Base-by-base conservation (phyloP, 805 yeast genomes). In the Nakazawaea wyomingensis region DNA sequence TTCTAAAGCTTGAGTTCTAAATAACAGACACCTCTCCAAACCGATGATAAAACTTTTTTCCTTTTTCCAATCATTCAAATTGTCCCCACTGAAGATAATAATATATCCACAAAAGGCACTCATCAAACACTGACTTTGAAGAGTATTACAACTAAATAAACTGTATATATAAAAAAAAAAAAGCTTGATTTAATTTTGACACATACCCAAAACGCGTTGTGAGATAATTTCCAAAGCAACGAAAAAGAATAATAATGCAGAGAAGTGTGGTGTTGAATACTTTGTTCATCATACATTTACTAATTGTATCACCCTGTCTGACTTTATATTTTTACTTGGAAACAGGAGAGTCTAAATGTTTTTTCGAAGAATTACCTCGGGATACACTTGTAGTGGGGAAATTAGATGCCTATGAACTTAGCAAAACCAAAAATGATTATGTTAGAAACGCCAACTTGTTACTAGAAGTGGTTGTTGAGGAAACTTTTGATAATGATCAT, bases 351-450 rank as follows among this genome's bases (percentile, higher is more conserved):
- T 73, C 79, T 34, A 78, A 79, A 52, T 93, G 98, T 64, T 91
- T 91, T 61, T 83, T 66, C 55, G 93, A 90, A 57, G 95, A 85
- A 48, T 69, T 91, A 47, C 80, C 86, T 14, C 70, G 73, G 50
- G 85, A 81, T 52, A 78, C 95, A n/a, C 72, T 91, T 45, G 83
- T 90, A 18, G 85, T 85, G 45, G 96, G 91, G 45, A 72, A 73
- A 55, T 78, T 85, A 51, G 83, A 83, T 51, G 85, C 86, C 3
- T 74, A 73, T 58, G 89, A 84, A 53, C 71, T 64, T 47, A 71
- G 75, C 51, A 70, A 71, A 16, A 60, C 65, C 27, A 61, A 72
- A 6, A 54, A 64, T 34, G 72, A 71, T 32, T 80, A 71, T 57
- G 66, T 70, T 54, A 71, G 72, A 41, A 78, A 75, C 50, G 64